Evolutionary conservation across 768 basidiomycete species (phyloP).

Genomic region (Mrakia gelida): DNA sequence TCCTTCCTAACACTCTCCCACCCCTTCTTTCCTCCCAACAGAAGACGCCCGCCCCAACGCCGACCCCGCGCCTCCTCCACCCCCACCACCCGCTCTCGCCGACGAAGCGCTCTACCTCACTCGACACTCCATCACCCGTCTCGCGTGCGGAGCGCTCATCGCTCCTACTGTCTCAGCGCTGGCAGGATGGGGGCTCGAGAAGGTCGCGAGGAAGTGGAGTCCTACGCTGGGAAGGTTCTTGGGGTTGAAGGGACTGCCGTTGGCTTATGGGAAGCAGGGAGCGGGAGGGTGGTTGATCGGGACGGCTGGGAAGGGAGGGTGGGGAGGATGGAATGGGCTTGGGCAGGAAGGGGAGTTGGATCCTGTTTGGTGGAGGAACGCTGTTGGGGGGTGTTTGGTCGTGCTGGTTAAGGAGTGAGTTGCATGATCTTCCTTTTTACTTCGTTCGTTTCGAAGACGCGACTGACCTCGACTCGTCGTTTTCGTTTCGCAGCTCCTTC

Average conservation of each 20-base stretch:
- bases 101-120: constrained; percentile 9
- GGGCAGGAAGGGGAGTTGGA: constrained; percentile 5
- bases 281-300: neutral
- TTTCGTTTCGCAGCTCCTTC: neutral
- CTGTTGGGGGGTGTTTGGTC: constrained; percentile 1
- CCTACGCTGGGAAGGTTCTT: neutral
- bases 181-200: neutral
- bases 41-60: too few relatives aligned
- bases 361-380: constrained; percentile 23
- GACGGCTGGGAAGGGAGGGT: neutral
- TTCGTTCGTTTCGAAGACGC: too few relatives aligned
- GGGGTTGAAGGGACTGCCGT: neutral
- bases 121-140: constrained; percentile 3
- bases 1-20: neutral
- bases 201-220: neutral
- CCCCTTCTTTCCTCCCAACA: neutral
- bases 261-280: too few relatives aligned
- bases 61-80: neutral
- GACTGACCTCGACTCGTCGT: neutral
- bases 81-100: neutral
- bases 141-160: neutral
- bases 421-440: neutral
- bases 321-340: neutral
- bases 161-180: neutral
- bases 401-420: constrained; percentile 19